Percentiles rank a stretch among this genome's conserved stretches.
Evolutionary conservation across 2,329 filamentous ascomycete genomes (phyloP).

Genomic region (Lachnellula subtilissima): DNA sequence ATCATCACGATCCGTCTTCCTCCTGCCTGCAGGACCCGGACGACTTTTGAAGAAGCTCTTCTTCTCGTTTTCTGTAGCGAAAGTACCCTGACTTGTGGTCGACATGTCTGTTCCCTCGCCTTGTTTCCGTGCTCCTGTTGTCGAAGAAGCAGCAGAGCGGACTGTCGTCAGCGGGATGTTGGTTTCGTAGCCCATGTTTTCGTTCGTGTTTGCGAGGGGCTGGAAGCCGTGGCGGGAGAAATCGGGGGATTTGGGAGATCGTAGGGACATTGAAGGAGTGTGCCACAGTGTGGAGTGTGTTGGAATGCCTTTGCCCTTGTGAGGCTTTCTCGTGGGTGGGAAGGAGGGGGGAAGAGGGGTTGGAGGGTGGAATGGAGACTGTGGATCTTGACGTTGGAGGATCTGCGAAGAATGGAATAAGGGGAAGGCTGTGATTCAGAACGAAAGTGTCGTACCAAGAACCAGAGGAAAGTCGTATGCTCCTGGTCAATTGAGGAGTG

Average conservation of each 20-base stretch:
- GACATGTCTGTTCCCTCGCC: slow-evolving; percentile 31
- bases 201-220: slow-evolving; percentile 15
- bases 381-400: neutral
- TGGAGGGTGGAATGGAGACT: neutral
- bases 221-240: slow-evolving; percentile 27
- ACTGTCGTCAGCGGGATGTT: slow-evolving; percentile 54
- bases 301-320: neutral
- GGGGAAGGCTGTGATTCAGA: neutral
- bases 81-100: neutral
- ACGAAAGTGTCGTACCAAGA: neutral
- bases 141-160: slow-evolving; percentile 50
- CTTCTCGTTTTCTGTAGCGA: slow-evolving; percentile 24
- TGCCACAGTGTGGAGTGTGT: neutral
- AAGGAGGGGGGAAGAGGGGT: slow-evolving; percentile 2
- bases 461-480: neutral
- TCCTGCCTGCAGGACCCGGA: slow-evolving; percentile 37
- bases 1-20: slow-evolving; percentile 37
- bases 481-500: too few species aligned
- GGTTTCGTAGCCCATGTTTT: slow-evolving; percentile 20
- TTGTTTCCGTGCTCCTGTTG: slow-evolving; percentile 45
- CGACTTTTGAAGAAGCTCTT: slow-evolving; percentile 17
- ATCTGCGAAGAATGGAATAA: neutral
- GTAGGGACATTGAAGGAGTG: slow-evolving; percentile 23
- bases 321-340: neutral
- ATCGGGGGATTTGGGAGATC: slow-evolving; percentile 22